phyloP scores from a whole-genome alignment of 495 filamentous ascomycete genomes.

The Aspergillus hancockii region DNA sequence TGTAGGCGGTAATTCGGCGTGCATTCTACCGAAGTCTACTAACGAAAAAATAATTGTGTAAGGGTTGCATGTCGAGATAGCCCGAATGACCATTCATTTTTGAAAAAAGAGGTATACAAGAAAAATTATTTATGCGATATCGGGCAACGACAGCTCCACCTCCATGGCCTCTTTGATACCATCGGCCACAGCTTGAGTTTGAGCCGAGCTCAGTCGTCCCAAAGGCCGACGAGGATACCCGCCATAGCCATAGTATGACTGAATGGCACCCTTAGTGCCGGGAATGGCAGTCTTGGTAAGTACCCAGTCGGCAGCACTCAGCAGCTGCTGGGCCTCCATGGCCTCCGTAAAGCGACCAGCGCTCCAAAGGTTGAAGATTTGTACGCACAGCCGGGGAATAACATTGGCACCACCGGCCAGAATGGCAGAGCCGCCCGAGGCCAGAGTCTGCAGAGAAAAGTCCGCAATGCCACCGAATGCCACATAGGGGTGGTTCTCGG shows the following conservation, averaged over 20 bases:
- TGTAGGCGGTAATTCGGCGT: too few relatives aligned
- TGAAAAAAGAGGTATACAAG: neutral
- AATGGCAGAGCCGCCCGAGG: slow-evolving; percentile 78
- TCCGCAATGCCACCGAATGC: slow-evolving; percentile 88
- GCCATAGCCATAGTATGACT: slow-evolving; percentile 82
- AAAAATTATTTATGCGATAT: slow-evolving; percentile 31
- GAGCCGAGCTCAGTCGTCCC: slow-evolving; percentile 56
- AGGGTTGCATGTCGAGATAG: too few relatives aligned
- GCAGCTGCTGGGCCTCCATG: slow-evolving; percentile 66
- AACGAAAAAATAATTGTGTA: too few relatives aligned
- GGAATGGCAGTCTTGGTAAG: slow-evolving; percentile 84
- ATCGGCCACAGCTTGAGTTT: slow-evolving; percentile 57
- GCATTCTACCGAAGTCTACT: too few relatives aligned
- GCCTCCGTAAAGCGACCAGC: slow-evolving; percentile 74
- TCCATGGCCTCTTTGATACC: slow-evolving; percentile 70
- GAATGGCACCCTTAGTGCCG: slow-evolving; percentile 82
- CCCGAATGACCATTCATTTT: neutral
- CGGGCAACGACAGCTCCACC: slow-evolving; percentile 56
- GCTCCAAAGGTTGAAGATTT: slow-evolving; percentile 77
- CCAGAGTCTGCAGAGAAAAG: slow-evolving; percentile 80
- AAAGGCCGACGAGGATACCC: slow-evolving; percentile 76
- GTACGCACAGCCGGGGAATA: slow-evolving; percentile 76
- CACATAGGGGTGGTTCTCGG: slow-evolving; percentile 66
- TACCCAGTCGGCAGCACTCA: slow-evolving; percentile 81
- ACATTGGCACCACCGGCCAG: slow-evolving; percentile 89